Percentiles rank a stretch among this genome's conserved stretches.
Evolutionary conservation across 2,329 filamentous ascomycete genomes (phyloP).

Genomic region (Teratosphaeria destructans): DNA sequence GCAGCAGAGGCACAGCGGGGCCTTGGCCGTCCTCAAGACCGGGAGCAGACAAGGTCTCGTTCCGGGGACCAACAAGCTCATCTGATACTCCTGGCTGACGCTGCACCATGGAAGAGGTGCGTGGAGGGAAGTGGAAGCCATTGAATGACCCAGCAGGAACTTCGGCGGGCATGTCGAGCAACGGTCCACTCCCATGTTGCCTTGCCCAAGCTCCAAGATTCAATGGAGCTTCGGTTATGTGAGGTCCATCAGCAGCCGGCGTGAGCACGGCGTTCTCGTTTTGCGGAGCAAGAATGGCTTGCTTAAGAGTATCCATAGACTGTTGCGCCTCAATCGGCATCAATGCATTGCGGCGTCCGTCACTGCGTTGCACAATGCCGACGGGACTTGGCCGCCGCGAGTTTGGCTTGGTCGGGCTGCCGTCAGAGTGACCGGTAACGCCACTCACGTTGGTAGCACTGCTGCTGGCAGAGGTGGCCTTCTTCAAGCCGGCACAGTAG

Average conservation of each 20-base stretch:
- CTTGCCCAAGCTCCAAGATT: constrained; percentile 25
- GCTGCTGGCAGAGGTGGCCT: constrained; percentile 10
- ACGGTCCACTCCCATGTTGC: not conserved
- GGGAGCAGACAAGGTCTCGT: not conserved
- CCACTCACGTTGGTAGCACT: not conserved
- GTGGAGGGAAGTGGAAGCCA: constrained; percentile 14
- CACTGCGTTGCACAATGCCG: not conserved
- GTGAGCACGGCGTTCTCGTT: constrained; percentile 25
- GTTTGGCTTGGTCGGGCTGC: constrained; percentile 15
- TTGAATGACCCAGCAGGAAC: not conserved
- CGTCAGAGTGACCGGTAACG: constrained; percentile 6
- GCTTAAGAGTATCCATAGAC: constrained; percentile 21
- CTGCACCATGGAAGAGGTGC: constrained; percentile 10
- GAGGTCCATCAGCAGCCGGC: constrained; percentile 18
- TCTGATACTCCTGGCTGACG: constrained; percentile 3
- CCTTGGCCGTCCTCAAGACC: not conserved
- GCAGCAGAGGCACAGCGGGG: not conserved
- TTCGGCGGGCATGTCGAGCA: constrained; percentile 3
- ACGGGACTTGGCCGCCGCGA: constrained; percentile 18
- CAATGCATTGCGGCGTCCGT: not conserved
- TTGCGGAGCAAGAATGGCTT: constrained; percentile 21
- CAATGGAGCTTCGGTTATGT: constrained; percentile 13
- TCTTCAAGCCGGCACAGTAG: constrained; percentile 25
- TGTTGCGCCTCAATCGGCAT: not conserved
- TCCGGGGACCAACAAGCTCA: not conserved